Percentiles rank a stretch among this genome's conserved stretches.
These are phyloP conservation scores for Peziza echinospora DNA, from an alignment of 495 filamentous ascomycete genomes.

Conservation along the genomic window DNA sequence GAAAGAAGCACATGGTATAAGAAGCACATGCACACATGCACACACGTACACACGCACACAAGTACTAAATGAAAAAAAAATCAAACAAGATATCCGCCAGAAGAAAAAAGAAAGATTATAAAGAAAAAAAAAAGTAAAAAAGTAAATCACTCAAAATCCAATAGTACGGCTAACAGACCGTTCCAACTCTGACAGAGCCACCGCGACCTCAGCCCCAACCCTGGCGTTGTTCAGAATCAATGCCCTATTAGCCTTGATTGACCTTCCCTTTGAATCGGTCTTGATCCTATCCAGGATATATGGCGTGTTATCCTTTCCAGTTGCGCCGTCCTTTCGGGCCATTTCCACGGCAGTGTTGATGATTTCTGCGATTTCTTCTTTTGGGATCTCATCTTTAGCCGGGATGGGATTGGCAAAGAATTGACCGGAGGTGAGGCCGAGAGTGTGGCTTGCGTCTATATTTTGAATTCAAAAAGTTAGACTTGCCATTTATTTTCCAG, in stretches of 20 bases:
- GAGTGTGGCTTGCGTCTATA: constrained; percentile 33
- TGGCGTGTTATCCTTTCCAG: constrained; percentile 68
- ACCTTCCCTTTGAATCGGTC: constrained; percentile 50
- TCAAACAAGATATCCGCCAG: too few relatives aligned
- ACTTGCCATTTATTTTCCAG: too few relatives aligned
- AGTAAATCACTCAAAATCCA: not conserved
- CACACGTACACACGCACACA: too few relatives aligned
- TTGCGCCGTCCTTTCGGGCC: constrained; percentile 43
- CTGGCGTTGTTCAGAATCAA: constrained; percentile 63
- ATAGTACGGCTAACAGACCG: constrained; percentile 10
- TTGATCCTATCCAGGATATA: constrained; percentile 67
- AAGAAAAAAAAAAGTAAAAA: not conserved
- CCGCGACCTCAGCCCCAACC: constrained; percentile 56
- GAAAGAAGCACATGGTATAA: too few relatives aligned
- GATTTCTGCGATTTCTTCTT: constrained; percentile 45
- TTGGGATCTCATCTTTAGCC: constrained; percentile 42
- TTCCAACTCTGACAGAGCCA: constrained; percentile 47
- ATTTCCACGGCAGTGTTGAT: constrained; percentile 54
- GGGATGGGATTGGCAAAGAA: constrained; percentile 81
- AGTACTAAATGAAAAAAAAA: too few relatives aligned
- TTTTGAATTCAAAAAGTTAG: not conserved
- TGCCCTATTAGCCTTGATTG: constrained; percentile 51
- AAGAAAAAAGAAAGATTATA: too few relatives aligned
- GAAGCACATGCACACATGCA: too few relatives aligned
- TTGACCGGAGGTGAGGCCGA: constrained; percentile 51